Evolutionary conservation across 2,329 filamentous ascomycete species (phyloP).

Genomic region (Fusarium anguioides): DNA sequence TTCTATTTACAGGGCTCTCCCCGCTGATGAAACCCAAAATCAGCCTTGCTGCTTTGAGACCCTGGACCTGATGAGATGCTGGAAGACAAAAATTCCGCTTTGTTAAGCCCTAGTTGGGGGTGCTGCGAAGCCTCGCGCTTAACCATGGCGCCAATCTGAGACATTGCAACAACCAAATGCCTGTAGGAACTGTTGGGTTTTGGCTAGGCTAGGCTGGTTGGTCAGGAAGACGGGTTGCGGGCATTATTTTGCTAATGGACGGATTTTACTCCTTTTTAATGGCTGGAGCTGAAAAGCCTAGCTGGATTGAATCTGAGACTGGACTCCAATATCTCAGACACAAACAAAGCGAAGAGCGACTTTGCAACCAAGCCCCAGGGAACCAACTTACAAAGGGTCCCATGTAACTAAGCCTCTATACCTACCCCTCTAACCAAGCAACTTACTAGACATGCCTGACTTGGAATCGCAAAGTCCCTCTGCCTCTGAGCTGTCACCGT

Average conservation of each 20-base stretch:
- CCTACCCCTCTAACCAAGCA: background rate
- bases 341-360: background rate
- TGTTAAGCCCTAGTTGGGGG: background rate
- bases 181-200: slow-evolving; percentile 14
- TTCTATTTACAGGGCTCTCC: slow-evolving; percentile 35
- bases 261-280: background rate
- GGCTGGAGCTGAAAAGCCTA: slow-evolving; percentile 11
- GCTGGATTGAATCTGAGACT: slow-evolving; percentile 7
- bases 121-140: slow-evolving; percentile 37
- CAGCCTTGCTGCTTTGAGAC: slow-evolving; percentile 38
- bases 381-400: background rate
- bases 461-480: slow-evolving; percentile 23
- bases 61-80: background rate
- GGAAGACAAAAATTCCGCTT: slow-evolving; percentile 23
- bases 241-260: background rate
- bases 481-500: slow-evolving; percentile 19
- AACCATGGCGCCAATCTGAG: slow-evolving; percentile 32
- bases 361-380: background rate
- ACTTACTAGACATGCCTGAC: background rate
- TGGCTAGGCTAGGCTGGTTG: slow-evolving; percentile 5
- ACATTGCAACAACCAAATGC: slow-evolving; percentile 1
- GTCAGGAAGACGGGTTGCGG: background rate
- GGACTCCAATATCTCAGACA: background rate
- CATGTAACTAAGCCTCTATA: background rate
- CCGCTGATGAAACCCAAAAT: slow-evolving; percentile 30